Base-by-base conservation (phyloP, 2,329 filamentous ascomycete species). In the Hypomyces rosellus region DNA sequence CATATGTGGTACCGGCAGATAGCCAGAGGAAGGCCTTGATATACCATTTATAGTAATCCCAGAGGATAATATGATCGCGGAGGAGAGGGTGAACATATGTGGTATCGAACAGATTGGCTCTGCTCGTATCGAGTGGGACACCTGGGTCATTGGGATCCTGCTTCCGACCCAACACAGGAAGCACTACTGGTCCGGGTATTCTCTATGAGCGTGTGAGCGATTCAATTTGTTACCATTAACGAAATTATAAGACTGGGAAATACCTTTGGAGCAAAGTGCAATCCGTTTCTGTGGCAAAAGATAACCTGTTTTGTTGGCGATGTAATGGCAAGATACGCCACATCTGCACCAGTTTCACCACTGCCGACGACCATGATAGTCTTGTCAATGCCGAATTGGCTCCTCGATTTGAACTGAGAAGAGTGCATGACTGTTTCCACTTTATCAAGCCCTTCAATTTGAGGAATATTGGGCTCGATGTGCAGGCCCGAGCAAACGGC, bases 101-200 rank as follows among this genome's bases (percentile, higher is more conserved):
- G 0, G 72, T 74, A 53, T 75, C 72, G 52, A 75, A 74, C 4
- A 75, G 57, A 50, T 68, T 72, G 9, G 71, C 71, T 3, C 67
- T 60, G 11, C 66, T 65, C 8, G 68, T 65, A 53, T 75, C 72
- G 20, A 71, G 63, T 1, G 72, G 71, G 14, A 72, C 69, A 40
- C 69, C 69, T 13, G 62, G 67, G 9, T 54, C 51, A 1, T 43
- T 34, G 7, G 46, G 50, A n/a, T 54, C 22, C 4, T 49, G 56
- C 14, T 44, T 47, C 4, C 55, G 49, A 14, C 54, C 53, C 5
- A 60, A 45, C 2, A 48, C 51, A 2, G 57, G 58, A 22, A 60
- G 40, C 4, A 60, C 14, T 13, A 57, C 49, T 2, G 57, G 55
- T 3, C 54, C 57, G 3, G 51, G 46, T 16, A 56, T 59, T 39